A percentile compares a stretch with the other conserved stretches of the same genome.
Evolutionary conservation across 805 yeast species (phyloP).

Genomic region (Zygosaccharomyces kombuchaensis): DNA sequence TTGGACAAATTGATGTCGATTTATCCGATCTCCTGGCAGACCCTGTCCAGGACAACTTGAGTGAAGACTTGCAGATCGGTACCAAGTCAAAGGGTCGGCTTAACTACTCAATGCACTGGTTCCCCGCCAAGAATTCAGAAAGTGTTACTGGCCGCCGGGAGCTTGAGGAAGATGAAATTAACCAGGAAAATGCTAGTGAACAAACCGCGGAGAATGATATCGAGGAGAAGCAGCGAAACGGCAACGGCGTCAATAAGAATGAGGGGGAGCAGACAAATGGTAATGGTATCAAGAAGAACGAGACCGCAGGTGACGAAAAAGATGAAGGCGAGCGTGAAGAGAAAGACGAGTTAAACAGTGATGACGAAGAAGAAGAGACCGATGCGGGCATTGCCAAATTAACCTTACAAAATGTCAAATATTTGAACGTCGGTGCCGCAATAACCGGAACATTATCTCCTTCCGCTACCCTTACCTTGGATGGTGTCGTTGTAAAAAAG

Average conservation of each 20-base stretch:
- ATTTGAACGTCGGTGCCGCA: slow-evolving; percentile 51
- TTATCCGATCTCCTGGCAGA: slow-evolving; percentile 58
- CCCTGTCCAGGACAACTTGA: slow-evolving; percentile 26
- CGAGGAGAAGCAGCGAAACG: background rate
- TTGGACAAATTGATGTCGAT: slow-evolving; percentile 50
- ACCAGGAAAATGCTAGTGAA: slow-evolving; percentile 15
- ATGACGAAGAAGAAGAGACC: slow-evolving; percentile 35
- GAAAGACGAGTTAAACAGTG: slow-evolving; percentile 22
- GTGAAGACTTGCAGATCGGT: slow-evolving; percentile 35
- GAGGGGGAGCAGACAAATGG: slow-evolving; percentile 1
- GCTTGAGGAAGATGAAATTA: slow-evolving; percentile 11
- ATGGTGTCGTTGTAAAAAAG: slow-evolving; percentile 49
- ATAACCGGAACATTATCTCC: slow-evolving; percentile 48
- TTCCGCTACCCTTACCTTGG: slow-evolving; percentile 60
- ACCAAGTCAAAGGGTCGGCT: slow-evolving; percentile 53
- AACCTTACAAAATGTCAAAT: slow-evolving; percentile 54
- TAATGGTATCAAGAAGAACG: background rate
- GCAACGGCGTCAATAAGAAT: slow-evolving; percentile 2
- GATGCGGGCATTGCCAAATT: slow-evolving; percentile 72
- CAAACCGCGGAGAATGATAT: background rate
- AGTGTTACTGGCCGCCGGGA: slow-evolving; percentile 3
- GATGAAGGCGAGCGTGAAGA: slow-evolving; percentile 16
- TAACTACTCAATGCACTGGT: slow-evolving; percentile 50
- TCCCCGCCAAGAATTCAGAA: slow-evolving; percentile 29
- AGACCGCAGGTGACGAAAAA: slow-evolving; percentile 8